phyloP scores from a whole-genome alignment of 2,329 filamentous ascomycete species.

The Herpotrichia juniperi region DNA sequence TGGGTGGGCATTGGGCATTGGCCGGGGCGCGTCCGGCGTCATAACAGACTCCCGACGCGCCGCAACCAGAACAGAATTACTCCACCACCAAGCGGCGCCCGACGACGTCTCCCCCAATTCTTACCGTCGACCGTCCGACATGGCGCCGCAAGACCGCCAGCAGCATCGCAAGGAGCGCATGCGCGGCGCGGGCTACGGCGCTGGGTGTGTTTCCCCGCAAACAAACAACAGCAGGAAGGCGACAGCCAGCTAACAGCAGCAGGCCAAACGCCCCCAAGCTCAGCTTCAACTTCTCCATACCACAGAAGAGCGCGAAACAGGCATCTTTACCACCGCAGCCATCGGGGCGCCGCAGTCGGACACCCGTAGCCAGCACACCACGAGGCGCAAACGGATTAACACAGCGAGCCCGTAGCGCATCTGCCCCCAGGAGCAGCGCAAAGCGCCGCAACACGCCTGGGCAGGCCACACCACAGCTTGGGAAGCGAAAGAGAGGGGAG shows the following conservation, averaged over 20 bases:
- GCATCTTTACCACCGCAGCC: conserved; percentile 29
- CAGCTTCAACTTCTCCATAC: conserved; percentile 55
- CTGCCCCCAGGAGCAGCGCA: conserved; percentile 28
- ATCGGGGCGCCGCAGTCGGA: conserved; percentile 16
- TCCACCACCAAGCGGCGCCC: conserved; percentile 1
- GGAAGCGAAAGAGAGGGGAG: conserved; percentile 42
- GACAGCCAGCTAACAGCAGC: conserved; percentile 25
- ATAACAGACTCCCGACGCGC: conserved; percentile 11
- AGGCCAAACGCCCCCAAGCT: conserved; percentile 56
- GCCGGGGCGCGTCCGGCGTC: neutral
- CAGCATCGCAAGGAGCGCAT: conserved; percentile 63
- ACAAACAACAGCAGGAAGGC: neutral
- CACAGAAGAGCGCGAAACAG: conserved; percentile 33
- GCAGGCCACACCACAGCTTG: conserved; percentile 34
- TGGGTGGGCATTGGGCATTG: conserved; percentile 5
- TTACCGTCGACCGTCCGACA: conserved; percentile 20
- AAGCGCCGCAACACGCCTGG: conserved; percentile 24
- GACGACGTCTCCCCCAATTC: conserved; percentile 17
- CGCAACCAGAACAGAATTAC: conserved; percentile 1
- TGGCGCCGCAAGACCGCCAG: conserved; percentile 55
- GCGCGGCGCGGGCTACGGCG: conserved; percentile 61
- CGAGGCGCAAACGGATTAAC: conserved; percentile 23
- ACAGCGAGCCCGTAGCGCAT: conserved; percentile 36
- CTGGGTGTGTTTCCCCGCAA: conserved; percentile 10
- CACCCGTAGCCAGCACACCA: conserved; percentile 4